Conservation (phyloP, 768 basidiomycete species). For the Lentinula guzmanii region DNA sequence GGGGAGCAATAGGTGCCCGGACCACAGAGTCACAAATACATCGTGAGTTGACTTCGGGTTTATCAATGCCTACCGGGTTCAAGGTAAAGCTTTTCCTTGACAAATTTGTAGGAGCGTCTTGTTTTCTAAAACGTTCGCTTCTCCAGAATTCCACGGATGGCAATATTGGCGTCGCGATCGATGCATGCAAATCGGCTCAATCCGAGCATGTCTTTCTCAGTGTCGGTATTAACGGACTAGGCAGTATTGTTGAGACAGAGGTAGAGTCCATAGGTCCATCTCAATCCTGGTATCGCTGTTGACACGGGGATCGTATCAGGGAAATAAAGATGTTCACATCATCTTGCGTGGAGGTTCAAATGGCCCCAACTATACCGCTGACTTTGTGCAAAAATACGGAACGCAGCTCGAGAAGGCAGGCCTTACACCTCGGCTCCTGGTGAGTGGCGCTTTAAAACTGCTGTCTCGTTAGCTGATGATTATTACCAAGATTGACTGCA, state of each 20-base stretch:
- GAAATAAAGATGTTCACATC: constrained; percentile 85
- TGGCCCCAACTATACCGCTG: constrained; percentile 83
- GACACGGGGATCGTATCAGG: constrained; percentile 17
- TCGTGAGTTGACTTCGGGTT: constrained; percentile 91
- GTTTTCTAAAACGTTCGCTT: background rate
- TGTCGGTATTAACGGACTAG: constrained; percentile 79
- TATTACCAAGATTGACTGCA: constrained; percentile 70
- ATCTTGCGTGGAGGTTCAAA: constrained; percentile 90
- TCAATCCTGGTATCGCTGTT: background rate
- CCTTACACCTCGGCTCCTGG: constrained; percentile 1
- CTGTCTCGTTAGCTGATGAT: too few species aligned
- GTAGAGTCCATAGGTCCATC: background rate
- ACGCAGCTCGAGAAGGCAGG: constrained; percentile 55
- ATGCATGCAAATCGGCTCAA: constrained; percentile 89
- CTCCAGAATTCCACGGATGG: constrained; percentile 9
- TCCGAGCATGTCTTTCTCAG: constrained; percentile 97
- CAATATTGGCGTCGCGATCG: constrained; percentile 83
- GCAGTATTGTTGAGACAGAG: constrained; percentile 87
- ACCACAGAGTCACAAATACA: constrained; percentile 98
- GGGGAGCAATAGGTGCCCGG: constrained; percentile 96
- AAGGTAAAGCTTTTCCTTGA: constrained; percentile 1
- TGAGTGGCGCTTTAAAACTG: background rate
- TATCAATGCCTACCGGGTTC: constrained; percentile 97
- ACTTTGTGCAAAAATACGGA: constrained; percentile 62
- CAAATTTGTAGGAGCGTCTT: constrained; percentile 1